Evolutionary conservation across 441 rosid species (phyloP), one percentile per base, ranked within the genome.

Genomic region (Breynia disticha): DNA sequence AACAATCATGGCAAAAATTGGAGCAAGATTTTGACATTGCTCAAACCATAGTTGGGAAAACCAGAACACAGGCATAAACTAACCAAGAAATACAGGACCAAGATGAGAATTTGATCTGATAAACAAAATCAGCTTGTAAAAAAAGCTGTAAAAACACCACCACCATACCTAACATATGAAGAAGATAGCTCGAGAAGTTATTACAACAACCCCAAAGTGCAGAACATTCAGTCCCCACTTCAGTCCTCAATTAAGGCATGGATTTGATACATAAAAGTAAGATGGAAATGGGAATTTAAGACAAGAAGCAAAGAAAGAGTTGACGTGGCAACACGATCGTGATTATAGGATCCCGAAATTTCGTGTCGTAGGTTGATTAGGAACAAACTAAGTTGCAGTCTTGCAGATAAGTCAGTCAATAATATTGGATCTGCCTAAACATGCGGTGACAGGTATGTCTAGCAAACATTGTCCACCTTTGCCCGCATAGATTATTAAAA

Each of bases 301-400:
- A 43, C 24, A 32, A 19, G 51, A 53, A 55, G 49, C 52, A 37
- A 56, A 38, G 43, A 46, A 20, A 18, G 37, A 18, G 16, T 13
- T 57, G 83, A 73, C 74, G 82, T 74, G 75, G 77, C 68, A 68
- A 45, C 57, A 47, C 60, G 50, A 54, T 67, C 70, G 56, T 56
- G 60, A 70, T 68, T 71, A 73, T 47, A 52, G 80, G 76, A 54
- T 64, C 76, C 73, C 73, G 35, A 67, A 67, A 63, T 77, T 74
- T 70, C 81, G 90, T 74, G 74, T 57, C 73, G 45, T 8, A 50
- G 43, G 54, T 62, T 64, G 56, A 53, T 47, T 58, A 18, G 19
- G 54, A 44, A 57, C 53, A 19, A 62, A 46, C 52, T 21, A 41
- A 20, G 37, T 6, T 39, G 19, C 47, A 48, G 22, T 11, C 5